Evolutionary conservation across 768 basidiomycete species (phyloP).

Genomic region (Mycena sanguinolenta): DNA sequence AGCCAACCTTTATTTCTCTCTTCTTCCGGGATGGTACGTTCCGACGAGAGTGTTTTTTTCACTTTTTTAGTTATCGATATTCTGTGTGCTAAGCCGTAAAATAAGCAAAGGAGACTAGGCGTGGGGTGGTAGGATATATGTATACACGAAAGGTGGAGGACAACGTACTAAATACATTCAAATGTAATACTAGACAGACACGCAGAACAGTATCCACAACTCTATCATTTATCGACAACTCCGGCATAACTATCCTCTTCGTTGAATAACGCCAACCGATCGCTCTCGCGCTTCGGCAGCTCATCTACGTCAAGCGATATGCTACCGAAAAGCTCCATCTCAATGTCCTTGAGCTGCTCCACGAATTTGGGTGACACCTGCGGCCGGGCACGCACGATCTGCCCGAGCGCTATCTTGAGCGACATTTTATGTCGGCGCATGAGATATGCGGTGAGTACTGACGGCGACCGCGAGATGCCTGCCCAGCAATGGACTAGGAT

Average conservation of each 20-base stretch:
- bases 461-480: slow-evolving; percentile 61
- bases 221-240: background rate
- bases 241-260: background rate
- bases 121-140: background rate
- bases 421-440: slow-evolving; percentile 53
- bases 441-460: slow-evolving; percentile 56
- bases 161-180: background rate
- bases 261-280: slow-evolving; percentile 50
- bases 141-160: slow-evolving; percentile 9
- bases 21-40: background rate
- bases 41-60: background rate
- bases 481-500: slow-evolving; percentile 62
- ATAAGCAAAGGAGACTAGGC: background rate
- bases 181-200: slow-evolving; percentile 31
- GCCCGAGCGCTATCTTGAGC: slow-evolving; percentile 53
- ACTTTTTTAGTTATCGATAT: slow-evolving; percentile 37
- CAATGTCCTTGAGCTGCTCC: slow-evolving; percentile 55
- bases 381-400: slow-evolving; percentile 51
- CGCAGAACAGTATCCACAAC: background rate
- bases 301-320: slow-evolving; percentile 51
- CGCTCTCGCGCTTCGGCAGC: slow-evolving; percentile 49
- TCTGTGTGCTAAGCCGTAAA: slow-evolving; percentile 29
- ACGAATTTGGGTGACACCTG: slow-evolving; percentile 59
- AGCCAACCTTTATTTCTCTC: slow-evolving; percentile 3
- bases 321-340: slow-evolving; percentile 44